phyloP scores from a whole-genome alignment of 179 eudicot species.

The Silene vulgaris region DNA sequence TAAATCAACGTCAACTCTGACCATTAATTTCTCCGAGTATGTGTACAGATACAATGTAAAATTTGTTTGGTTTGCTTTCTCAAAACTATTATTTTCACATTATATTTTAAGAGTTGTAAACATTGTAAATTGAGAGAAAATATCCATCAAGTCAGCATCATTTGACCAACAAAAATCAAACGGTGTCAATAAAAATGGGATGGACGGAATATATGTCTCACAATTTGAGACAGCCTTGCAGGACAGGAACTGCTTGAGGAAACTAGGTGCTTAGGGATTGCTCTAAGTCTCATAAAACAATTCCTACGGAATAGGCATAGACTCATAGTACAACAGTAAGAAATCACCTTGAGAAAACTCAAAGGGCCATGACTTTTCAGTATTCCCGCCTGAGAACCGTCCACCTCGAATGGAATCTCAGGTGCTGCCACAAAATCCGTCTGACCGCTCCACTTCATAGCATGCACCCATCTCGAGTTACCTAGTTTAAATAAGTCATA shows the following conservation, averaged over 20 bases:
- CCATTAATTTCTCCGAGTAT: too few relatives aligned
- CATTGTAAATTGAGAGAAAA: background rate
- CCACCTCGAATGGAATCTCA: conserved; percentile 49
- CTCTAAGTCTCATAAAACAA: background rate
- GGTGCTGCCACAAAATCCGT: conserved; percentile 42
- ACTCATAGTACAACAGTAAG: background rate
- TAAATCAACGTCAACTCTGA: too few relatives aligned
- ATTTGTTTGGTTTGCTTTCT: too few relatives aligned
- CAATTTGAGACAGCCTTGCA: background rate
- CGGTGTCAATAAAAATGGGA: background rate
- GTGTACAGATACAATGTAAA: background rate
- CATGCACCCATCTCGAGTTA: conserved; percentile 63
- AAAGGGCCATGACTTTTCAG: conserved; percentile 54
- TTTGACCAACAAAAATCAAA: background rate
- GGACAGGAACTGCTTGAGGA: background rate
- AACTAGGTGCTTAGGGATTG: background rate
- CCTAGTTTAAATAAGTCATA: conserved; percentile 30
- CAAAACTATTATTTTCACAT: background rate
- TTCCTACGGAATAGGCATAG: background rate
- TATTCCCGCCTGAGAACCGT: conserved; percentile 43
- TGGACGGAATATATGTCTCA: background rate
- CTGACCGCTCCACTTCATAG: conserved; percentile 61
- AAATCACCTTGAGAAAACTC: conserved; percentile 53
- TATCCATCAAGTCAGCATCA: background rate
- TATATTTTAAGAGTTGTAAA: background rate